These are phyloP conservation scores for Dendrobium catenatum DNA, from an alignment of 106 monocot genomes.

Conservation along the genomic window DNA sequence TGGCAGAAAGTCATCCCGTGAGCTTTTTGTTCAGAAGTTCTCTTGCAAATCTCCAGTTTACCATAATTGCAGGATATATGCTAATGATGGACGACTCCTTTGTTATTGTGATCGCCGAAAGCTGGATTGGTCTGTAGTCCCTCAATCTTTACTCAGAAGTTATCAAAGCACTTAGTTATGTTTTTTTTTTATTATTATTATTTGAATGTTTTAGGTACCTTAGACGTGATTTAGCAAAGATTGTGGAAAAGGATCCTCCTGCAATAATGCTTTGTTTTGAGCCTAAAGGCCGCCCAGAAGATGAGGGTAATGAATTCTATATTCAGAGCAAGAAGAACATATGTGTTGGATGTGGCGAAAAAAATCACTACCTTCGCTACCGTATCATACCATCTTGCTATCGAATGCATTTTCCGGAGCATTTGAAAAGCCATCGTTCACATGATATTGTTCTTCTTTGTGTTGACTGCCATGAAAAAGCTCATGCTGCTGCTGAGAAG, in stretches of 20 bases:
- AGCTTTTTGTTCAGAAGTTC: conserved; percentile 87
- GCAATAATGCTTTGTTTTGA: conserved; percentile 97
- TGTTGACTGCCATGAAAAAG: conserved; percentile 96
- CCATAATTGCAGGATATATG: conserved; percentile 93
- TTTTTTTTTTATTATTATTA: neutral
- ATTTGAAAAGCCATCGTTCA: conserved; percentile 93
- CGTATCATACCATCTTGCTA: conserved; percentile 97
- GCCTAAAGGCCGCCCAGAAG: conserved; percentile 95
- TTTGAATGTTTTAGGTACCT: conserved; percentile 51
- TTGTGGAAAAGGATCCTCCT: conserved; percentile 79
- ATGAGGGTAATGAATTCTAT: conserved; percentile 96
- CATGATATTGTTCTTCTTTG: conserved; percentile 97
- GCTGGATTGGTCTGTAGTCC: conserved; percentile 69
- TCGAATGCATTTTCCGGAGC: conserved; percentile 98
- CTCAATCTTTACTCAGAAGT: neutral
- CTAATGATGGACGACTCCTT: conserved; percentile 88
- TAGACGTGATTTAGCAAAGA: conserved; percentile 60
- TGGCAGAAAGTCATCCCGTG: conserved; percentile 63
- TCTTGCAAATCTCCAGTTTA: conserved; percentile 97
- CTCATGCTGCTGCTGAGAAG: conserved; percentile 89
- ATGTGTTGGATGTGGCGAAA: conserved; percentile 95
- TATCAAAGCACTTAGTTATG: neutral
- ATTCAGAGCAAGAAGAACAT: conserved; percentile 94
- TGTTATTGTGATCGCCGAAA: conserved; percentile 96
- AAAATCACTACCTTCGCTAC: conserved; percentile 86